phyloP scores from a whole-genome alignment of 2,329 filamentous ascomycete genomes.

The Neonectria ditissima region DNA sequence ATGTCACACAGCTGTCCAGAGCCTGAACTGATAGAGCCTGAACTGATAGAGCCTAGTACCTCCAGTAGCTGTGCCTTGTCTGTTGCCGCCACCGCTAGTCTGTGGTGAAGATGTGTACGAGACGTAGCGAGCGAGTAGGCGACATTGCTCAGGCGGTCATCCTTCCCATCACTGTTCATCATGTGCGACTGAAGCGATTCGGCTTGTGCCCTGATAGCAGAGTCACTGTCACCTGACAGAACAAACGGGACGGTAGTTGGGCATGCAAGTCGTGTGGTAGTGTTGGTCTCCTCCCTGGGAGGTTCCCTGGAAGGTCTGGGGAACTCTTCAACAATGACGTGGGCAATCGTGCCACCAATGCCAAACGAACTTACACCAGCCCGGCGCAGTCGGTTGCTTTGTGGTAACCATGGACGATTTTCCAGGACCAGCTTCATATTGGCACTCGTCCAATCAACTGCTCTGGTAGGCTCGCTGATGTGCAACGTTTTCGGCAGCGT shows the following conservation, averaged over 20 bases:
- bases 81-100: not conserved
- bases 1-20: no score
- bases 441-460: not conserved
- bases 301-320: not conserved
- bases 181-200: not conserved
- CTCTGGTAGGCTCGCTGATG: not conserved
- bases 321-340: not conserved
- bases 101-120: not conserved
- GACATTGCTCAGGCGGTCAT: not conserved
- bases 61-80: not conserved
- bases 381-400: not conserved
- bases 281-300: not conserved
- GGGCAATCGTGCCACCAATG: not conserved
- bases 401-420: not conserved
- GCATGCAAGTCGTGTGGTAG: not conserved
- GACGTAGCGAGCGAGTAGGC: not conserved
- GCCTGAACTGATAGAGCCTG: not conserved
- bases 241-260: not conserved
- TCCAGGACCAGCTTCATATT: not conserved
- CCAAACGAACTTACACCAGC: not conserved
- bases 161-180: not conserved
- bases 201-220: not conserved
- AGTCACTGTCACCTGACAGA: not conserved
- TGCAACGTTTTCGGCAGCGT: constrained; percentile 50
- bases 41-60: not conserved